A percentile compares a stretch with the other conserved stretches of the same genome.
Evolutionary conservation across 192 early-diverging fungal species (phyloP).

Genomic region (Coemansia sp.): DNA sequence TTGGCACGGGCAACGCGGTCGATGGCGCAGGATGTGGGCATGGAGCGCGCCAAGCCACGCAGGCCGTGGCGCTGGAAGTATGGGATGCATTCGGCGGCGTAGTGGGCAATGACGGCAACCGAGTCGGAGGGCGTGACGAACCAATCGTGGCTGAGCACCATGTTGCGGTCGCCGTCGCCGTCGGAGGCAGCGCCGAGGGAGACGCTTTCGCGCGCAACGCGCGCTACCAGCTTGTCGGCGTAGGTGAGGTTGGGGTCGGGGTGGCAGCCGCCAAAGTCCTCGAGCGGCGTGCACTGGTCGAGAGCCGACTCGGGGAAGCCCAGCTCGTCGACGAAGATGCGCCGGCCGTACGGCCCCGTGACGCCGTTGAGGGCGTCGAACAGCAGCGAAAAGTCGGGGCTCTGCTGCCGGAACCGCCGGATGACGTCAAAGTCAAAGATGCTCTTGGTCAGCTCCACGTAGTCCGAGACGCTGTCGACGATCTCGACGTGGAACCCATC

Average conservation of each 20-base stretch:
- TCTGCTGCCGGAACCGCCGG: constrained; percentile 68
- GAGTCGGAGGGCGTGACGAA: constrained; percentile 98
- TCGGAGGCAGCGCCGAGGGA: constrained; percentile 95
- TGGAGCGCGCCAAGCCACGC: constrained; percentile 86
- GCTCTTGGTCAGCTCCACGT: constrained; percentile 78
- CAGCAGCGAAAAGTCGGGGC: constrained; percentile 78
- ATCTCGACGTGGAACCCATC: constrained; percentile 75
- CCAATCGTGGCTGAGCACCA: constrained; percentile 93
- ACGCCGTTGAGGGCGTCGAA: constrained; percentile 98
- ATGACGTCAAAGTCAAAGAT: constrained; percentile 95
- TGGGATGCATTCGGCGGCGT: constrained; percentile 83
- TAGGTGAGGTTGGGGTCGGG: constrained; percentile 99
- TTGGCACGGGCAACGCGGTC: constrained; percentile 87
- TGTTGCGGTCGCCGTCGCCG: constrained; percentile 98
- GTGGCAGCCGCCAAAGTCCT: constrained; percentile 94
- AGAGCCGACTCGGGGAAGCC: constrained; percentile 76
- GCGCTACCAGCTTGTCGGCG: constrained; percentile 89
- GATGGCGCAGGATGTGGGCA: constrained; percentile 94
- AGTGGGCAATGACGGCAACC: constrained; percentile 93
- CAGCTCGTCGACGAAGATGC: constrained; percentile 87
- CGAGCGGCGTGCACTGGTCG: constrained; percentile 77
- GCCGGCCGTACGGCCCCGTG: constrained; percentile 90
- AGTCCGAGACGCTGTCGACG: constrained; percentile 87
- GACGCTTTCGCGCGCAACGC: constrained; percentile 76
- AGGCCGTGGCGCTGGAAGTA: constrained; percentile 87